A percentile compares a stretch with the other conserved stretches of the same genome.
phyloP scores from a whole-genome alignment of 768 basidiomycete genomes.

The Lentinula sp. region DNA sequence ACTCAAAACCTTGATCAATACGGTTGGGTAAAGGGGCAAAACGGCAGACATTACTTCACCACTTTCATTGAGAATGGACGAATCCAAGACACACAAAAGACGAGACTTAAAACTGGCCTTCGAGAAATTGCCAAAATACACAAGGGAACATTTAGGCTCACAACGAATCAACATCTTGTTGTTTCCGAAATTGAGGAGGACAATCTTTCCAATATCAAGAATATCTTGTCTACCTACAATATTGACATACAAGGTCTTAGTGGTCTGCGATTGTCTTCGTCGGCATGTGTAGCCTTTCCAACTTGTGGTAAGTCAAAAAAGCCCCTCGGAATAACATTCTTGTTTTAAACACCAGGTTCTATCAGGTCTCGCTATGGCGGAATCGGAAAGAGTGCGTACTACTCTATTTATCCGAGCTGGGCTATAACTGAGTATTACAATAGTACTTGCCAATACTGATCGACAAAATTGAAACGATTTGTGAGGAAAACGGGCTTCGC shows the following conservation, averaged over 20 bases:
- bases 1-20: constrained; percentile 89
- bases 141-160: constrained; percentile 90
- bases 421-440: constrained; percentile 18
- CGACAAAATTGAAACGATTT: constrained; percentile 92
- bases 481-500: constrained; percentile 87
- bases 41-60: constrained; percentile 88
- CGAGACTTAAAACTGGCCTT: constrained; percentile 88
- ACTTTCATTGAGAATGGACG: constrained; percentile 97
- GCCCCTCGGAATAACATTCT: background rate
- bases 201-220: constrained; percentile 74
- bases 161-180: constrained; percentile 91
- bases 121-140: constrained; percentile 91
- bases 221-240: constrained; percentile 75
- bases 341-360: background rate
- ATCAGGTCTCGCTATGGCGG: constrained; percentile 40
- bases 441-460: constrained; percentile 86
- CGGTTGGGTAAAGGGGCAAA: constrained; percentile 85
- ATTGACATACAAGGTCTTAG: constrained; percentile 75
- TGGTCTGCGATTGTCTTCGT: constrained; percentile 82
- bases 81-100: constrained; percentile 85
- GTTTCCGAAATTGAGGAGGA: constrained; percentile 74
- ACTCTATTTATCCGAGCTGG: background rate
- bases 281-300: constrained; percentile 97
- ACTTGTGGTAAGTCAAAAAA: constrained; percentile 66
- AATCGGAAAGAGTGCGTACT: constrained; percentile 44